Conservation (phyloP, 148 eudicot genomes). For the Salicornia ramosissima region DNA sequence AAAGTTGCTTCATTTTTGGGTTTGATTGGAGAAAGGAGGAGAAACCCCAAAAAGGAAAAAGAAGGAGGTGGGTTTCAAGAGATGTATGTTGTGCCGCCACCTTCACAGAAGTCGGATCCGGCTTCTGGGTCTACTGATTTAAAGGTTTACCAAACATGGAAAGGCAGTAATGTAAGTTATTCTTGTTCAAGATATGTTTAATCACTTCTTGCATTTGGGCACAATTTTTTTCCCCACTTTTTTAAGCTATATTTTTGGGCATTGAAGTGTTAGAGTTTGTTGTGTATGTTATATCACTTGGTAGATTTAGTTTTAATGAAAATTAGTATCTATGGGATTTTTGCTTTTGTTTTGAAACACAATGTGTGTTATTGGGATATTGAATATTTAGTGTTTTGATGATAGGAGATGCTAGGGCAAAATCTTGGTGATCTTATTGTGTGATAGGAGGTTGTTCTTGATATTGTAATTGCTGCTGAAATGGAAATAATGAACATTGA, state of each 20-base stretch:
- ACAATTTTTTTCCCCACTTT: background rate
- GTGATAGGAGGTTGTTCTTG: background rate
- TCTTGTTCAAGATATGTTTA: background rate
- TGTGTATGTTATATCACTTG: background rate
- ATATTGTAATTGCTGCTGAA: background rate
- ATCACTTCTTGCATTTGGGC: slow-evolving; percentile 9
- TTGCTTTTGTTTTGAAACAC: background rate
- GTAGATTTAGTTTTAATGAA: slow-evolving; percentile 12
- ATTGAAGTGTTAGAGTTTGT: background rate
- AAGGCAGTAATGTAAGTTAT: slow-evolving; percentile 85
- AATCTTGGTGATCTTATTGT: slow-evolving; percentile 4
- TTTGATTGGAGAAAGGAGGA: background rate
- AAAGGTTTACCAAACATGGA: slow-evolving; percentile 81
- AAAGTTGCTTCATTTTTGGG: slow-evolving; percentile 6
- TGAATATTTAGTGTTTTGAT: background rate
- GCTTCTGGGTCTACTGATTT: slow-evolving; percentile 53
- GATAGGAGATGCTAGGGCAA: background rate
- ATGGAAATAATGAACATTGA: background rate
- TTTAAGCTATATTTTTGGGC: background rate
- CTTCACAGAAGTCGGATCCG: slow-evolving; percentile 72
- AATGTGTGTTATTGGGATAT: slow-evolving; percentile 13
- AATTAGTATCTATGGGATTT: background rate
- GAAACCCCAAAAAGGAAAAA: slow-evolving; percentile 3
- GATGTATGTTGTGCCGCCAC: slow-evolving; percentile 89
- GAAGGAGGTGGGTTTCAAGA: slow-evolving; percentile 17